Evolutionary conservation across 352 stramenopile genomes (phyloP).

Genomic region (Phytophthora fragariaefolia): DNA sequence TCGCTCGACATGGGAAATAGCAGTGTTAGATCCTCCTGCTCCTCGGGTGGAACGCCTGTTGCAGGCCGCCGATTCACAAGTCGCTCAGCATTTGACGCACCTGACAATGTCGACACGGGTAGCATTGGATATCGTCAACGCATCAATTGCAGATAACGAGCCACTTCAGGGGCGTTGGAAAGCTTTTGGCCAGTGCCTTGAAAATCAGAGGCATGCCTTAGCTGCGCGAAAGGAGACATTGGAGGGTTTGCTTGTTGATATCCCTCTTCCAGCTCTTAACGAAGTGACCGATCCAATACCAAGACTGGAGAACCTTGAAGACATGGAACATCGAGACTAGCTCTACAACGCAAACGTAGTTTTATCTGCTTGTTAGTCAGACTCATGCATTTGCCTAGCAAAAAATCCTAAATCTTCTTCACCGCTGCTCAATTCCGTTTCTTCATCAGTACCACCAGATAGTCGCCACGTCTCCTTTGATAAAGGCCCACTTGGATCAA

Average conservation of each 20-base stretch:
- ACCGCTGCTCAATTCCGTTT: neutral
- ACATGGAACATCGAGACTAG: conserved; percentile 7
- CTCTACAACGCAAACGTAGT: neutral
- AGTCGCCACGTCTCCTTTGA: neutral
- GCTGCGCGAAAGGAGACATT: neutral
- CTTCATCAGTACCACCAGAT: neutral
- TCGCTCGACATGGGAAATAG: too few relatives aligned
- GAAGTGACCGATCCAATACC: conserved; percentile 3
- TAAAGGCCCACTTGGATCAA: neutral
- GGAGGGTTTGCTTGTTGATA: neutral
- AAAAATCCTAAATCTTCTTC: conserved; percentile 6
- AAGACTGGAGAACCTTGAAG: conserved; percentile 2
- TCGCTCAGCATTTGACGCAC: too few relatives aligned
- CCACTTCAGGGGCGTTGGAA: neutral
- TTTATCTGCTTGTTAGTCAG: neutral
- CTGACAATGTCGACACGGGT: too few relatives aligned
- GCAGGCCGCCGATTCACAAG: too few relatives aligned
- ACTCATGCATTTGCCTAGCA: neutral
- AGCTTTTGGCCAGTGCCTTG: neutral
- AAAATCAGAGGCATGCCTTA: neutral
- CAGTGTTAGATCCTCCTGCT: too few relatives aligned
- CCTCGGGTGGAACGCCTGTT: too few relatives aligned
- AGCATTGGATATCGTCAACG: too few relatives aligned
- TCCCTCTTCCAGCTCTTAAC: neutral
- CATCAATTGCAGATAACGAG: neutral